Base-by-base conservation (phyloP, 495 filamentous ascomycete species). In the Talaromyces proteolyticus region DNA sequence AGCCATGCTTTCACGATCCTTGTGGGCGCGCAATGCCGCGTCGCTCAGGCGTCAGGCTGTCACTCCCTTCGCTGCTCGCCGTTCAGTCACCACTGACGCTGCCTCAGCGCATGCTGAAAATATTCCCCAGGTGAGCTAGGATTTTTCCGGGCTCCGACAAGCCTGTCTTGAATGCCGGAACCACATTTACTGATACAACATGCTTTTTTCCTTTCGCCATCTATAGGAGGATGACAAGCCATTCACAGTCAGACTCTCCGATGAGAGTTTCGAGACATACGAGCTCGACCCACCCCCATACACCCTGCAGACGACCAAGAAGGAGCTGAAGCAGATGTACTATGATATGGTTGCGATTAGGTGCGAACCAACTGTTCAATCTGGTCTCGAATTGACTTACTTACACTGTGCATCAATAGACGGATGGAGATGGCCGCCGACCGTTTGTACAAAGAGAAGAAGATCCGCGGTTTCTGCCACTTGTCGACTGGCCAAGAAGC, bases 371-470 rank as follows among this genome's bases (percentile, higher is more conserved):
- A 36, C 25, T 23, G 12, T 42, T 45, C 45, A 37, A 47, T 10
- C 14, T 34, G 29, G 3, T 16, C n/a, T 19, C 6, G 20, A 52
- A 56, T 14, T 12, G 16, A 53, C n/a, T 20, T 36, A 41, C 10
- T 14, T 22, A 12, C 3, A 5, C 3, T 41, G 29, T 21, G 4
- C 2, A 34, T 14, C 24, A 48, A 45, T 48, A 96, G 93, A 67
- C 94, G 94, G 63, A 95, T 98, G 93, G 93, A 98, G 68, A 95
- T 97, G 93, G 91, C 91, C 55, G 89, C 92, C 73, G 92, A 97
- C 62, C 81, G 90, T 61, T 79, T 97, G 49, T 97, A 97, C 85
- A 97, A 97, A 74, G 90, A 96, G 78, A 97, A 97, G 83, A 95
- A 96, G 80, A 96, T 97, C 64, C 87, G 92, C 52, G 92, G 92